These are phyloP conservation scores for Plasmodium relictum DNA, from an alignment of 169 alveolate species.

Conservation along the genomic window DNA sequence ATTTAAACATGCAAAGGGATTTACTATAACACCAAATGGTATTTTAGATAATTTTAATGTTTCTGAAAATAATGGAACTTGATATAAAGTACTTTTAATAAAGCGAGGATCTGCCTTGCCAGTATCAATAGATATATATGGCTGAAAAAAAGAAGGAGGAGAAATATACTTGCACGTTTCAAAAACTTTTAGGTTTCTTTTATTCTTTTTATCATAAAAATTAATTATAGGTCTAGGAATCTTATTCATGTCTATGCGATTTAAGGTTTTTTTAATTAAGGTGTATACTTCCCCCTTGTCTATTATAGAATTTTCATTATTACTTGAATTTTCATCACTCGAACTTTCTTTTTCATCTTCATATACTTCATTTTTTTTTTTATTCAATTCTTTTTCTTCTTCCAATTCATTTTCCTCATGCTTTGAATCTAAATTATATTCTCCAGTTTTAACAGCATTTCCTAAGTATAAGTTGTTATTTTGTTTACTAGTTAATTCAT, in stretches of 20 bases:
- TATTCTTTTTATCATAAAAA: slow-evolving; percentile 37
- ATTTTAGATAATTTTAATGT: slow-evolving; percentile 78
- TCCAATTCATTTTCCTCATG: background rate
- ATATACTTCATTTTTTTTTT: background rate
- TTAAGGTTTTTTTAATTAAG: slow-evolving; percentile 49
- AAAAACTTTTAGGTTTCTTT: slow-evolving; percentile 39
- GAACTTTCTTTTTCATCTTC: slow-evolving; percentile 68
- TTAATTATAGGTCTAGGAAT: slow-evolving; percentile 69
- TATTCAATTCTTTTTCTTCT: slow-evolving; percentile 3
- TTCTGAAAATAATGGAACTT: slow-evolving; percentile 82
- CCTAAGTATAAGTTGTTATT: background rate
- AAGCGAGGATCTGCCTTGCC: slow-evolving; percentile 80
- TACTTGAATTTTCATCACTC: slow-evolving; percentile 54
- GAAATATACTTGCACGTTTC: slow-evolving; percentile 73
- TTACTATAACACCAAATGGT: slow-evolving; percentile 84
- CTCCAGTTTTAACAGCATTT: background rate
- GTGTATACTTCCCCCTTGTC: slow-evolving; percentile 65
- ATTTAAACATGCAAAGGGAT: slow-evolving; percentile 84
- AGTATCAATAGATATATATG: slow-evolving; percentile 74
- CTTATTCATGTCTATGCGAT: slow-evolving; percentile 72
- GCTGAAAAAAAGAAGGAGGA: slow-evolving; percentile 73
- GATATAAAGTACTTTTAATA: slow-evolving; percentile 79
- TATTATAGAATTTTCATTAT: slow-evolving; percentile 31
- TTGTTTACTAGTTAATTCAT: slow-evolving; percentile 3
- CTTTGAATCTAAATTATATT: background rate